A percentile compares a stretch with the other conserved stretches of the same genome.
phyloP scores from a whole-genome alignment of 192 early-diverging fungal species.

The Ambispora gerdemannii region DNA sequence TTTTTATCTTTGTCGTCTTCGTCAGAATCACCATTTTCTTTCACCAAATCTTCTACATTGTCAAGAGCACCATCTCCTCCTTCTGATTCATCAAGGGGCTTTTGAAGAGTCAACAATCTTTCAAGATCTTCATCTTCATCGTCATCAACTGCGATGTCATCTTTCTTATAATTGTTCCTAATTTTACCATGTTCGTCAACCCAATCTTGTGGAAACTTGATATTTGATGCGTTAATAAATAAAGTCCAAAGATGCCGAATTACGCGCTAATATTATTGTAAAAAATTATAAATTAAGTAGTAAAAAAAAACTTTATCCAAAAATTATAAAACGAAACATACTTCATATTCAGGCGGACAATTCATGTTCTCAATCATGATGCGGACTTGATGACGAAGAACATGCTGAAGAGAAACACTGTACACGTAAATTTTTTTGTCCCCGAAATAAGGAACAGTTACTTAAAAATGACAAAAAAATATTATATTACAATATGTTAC shows the following conservation, averaged over 20 bases:
- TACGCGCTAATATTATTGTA: not conserved
- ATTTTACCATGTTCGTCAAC: not conserved
- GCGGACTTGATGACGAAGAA: slow-evolving; percentile 1
- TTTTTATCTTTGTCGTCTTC: not conserved
- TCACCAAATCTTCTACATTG: not conserved
- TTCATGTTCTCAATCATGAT: slow-evolving; percentile 16
- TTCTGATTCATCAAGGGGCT: too few relatives aligned
- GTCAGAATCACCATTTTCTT: not conserved
- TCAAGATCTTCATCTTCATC: slow-evolving; percentile 23
- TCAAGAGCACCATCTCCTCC: slow-evolving; percentile 1
- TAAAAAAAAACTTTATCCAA: not conserved
- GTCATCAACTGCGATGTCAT: not conserved
- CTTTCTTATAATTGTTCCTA: not conserved
- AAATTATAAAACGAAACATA: not conserved
- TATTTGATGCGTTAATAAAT: slow-evolving; percentile 19
- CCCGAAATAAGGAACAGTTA: not conserved
- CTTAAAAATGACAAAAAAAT: not conserved
- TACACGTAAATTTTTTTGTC: not conserved
- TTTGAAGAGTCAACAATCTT: not conserved
- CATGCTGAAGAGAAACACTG: not conserved
- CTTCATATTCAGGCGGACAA: slow-evolving; percentile 15
- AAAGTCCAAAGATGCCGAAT: slow-evolving; percentile 22
- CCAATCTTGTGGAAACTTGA: not conserved
- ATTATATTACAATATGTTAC: not conserved
- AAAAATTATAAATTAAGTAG: not conserved